Evolutionary conservation across 257 asterid species (phyloP).

Genomic region (Gardenia jasminoides): DNA sequence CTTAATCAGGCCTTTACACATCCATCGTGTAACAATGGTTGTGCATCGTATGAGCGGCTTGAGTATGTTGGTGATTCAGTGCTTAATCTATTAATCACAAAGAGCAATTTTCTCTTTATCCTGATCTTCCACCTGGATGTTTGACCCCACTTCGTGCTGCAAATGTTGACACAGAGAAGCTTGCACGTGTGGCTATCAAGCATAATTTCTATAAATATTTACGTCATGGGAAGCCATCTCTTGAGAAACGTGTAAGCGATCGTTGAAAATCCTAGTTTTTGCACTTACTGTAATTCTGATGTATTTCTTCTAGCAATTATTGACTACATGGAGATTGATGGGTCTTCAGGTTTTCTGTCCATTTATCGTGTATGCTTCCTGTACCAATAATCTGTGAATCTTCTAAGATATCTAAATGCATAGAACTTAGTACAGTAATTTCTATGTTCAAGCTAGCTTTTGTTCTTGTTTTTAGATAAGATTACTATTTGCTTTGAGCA

Average conservation of each 20-base stretch:
- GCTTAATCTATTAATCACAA: conserved; percentile 62
- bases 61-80: conserved; percentile 78
- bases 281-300: not conserved
- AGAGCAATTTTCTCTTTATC: conserved; percentile 64
- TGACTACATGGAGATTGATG: not conserved
- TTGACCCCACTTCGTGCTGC: conserved; percentile 86
- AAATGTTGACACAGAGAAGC: conserved; percentile 91
- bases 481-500: too few species aligned
- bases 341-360: not conserved
- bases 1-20: conserved; percentile 71
- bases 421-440: too few species aligned
- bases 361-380: not conserved
- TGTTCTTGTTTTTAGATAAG: too few species aligned
- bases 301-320: not conserved
- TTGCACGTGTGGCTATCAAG: conserved; percentile 73
- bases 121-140: conserved; percentile 61
- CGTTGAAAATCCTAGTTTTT: not conserved
- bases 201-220: conserved; percentile 63
- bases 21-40: conserved; percentile 46
- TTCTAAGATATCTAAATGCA: not conserved
- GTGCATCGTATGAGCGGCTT: conserved; percentile 67
- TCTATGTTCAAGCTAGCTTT: too few species aligned
- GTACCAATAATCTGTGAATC: not conserved
- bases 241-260: conserved; percentile 47
- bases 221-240: conserved; percentile 43